Base-by-base conservation (phyloP, 179 eudicot species). In the Carnegiea gigantea region DNA sequence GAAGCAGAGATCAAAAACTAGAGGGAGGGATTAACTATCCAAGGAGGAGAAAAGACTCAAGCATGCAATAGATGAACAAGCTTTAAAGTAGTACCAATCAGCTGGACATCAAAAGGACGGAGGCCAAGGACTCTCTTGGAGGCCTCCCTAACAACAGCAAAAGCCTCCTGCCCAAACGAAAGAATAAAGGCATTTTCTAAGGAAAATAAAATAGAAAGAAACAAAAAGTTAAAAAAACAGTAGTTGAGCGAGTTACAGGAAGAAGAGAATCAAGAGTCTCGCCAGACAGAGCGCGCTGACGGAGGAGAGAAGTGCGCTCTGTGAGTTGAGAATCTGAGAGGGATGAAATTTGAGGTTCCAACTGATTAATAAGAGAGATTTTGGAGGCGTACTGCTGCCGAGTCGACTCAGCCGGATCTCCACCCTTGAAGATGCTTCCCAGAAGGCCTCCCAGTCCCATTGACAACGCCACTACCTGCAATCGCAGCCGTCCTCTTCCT, bases 71-170 rank as follows among this genome's bases (percentile, higher is more conserved):
- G 60, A 17, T 44, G 51, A 64, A 23, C 57, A 17, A 60, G 33
- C 9, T 40, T 17, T 73, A 13, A 23, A 5, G n/a, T 15, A 57
- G 70, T 81, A 92, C 98, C 98, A 80, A 93, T 92, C 73, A 96
- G 90, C 76, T 96, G 99, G 65, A 94, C 98, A 85, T 96, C 98
- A 73, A 96, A 96, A 49, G 99, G 99, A 77, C 99, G 92, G 77
- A 96, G 99, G 11, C 99, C 99, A 43, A 96, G 89, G 70, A 96
- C 98, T 84, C 99, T 90, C 82, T 86, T 92, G 28, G 98, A 94
- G 70, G 99, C 99, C 85, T 96, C 99, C 90, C 99, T 88, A 72
- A 94, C 99, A 46, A 96, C 87, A 75, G 98, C 92, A 91, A 92
- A 96, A 48, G 99, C 97, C 89, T 95, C 98, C 98, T 93, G 89